phyloP scores from a whole-genome alignment of 1,139 yeast genomes.

The Yamadazyma conglobata region DNA sequence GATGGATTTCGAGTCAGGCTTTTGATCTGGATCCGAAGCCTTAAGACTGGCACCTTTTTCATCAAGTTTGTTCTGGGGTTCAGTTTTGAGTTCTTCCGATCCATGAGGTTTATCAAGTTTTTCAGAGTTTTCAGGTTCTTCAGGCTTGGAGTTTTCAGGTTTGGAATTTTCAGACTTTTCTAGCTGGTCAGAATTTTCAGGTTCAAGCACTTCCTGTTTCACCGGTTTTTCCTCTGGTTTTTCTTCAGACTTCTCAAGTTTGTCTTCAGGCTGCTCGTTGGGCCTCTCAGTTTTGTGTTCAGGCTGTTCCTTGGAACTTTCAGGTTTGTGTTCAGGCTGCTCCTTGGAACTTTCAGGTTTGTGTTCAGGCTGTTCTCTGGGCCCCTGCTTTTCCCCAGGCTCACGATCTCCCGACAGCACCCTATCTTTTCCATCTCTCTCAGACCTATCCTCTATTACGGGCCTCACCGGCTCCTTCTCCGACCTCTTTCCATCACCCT shows the following conservation, averaged over 20 bases:
- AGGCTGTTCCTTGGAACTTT: no score
- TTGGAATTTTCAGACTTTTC: no score
- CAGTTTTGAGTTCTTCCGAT: no score
- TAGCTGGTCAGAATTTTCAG: no score
- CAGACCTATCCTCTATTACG: no score
- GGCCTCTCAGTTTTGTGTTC: no score
- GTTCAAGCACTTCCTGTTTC: background rate
- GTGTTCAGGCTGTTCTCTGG: conserved; percentile 3
- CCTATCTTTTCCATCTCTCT: no score
- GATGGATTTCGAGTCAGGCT: background rate
- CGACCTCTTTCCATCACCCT: background rate
- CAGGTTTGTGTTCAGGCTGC: no score
- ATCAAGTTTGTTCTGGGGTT: no score
- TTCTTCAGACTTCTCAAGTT: conserved; percentile 1
- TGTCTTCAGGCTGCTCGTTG: background rate
- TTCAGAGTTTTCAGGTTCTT: background rate
- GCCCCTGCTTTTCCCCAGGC: conserved; percentile 3
- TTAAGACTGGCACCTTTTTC: background rate
- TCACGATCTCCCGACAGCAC: no score
- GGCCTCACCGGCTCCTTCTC: conserved; percentile 4
- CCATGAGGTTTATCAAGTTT: no score
- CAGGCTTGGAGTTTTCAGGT: conserved; percentile 1
- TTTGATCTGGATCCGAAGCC: background rate
- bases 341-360: no score
- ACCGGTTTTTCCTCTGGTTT: background rate